Evolutionary conservation across 2,329 filamentous ascomycete genomes (phyloP), one percentile per base, ranked within the genome.

Genomic region (Emericellopsis cladophorae): DNA sequence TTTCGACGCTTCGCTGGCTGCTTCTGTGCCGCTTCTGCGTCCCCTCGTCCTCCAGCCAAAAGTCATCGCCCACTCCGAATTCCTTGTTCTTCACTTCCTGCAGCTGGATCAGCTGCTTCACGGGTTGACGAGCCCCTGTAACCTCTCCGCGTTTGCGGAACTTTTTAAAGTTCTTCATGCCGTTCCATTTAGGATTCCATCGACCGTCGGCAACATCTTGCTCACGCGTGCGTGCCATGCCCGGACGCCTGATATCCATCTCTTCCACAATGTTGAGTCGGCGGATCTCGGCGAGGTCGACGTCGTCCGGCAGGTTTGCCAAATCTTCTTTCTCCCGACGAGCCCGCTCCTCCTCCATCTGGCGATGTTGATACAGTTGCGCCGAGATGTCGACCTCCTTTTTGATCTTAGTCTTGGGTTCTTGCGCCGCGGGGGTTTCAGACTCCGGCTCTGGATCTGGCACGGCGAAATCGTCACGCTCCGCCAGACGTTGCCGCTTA

Each of bases 151-250:
- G 68, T 41, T 68, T 70, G 18, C 72, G 70, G 54, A 98, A 98
- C 51, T 78, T 84, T 59, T 98, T 98, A 65, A 95, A 98, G 54
- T 98, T 96, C 60, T 87, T 90, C 35, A 90, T 74, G 1, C 90
- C 92, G 55, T 95, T 94, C 92, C 92, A 98, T 32, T 71, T 72
- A 1, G 86, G 79, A 48, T 95, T 76, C 89, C 90, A 95, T 33
- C 85, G 72, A 5, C 70, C 68, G 35, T 67, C 65, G 2, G 62
- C 66, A 36, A 69, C 57, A 16, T 74, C 70, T 42, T 67, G 61
- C n/a, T 79, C 75, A 46, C 51, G 48, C 45, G 49, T 58, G 41
- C 48, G 55, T 14, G 34, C 37, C 9, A 14, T 24, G 15, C 10
- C 26, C 2, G 38, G 35, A 11, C 37, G 39, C 14, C 42, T 35